Base-by-base conservation (phyloP, 305 asterid genomes). In the Ilex paraguariensis region DNA sequence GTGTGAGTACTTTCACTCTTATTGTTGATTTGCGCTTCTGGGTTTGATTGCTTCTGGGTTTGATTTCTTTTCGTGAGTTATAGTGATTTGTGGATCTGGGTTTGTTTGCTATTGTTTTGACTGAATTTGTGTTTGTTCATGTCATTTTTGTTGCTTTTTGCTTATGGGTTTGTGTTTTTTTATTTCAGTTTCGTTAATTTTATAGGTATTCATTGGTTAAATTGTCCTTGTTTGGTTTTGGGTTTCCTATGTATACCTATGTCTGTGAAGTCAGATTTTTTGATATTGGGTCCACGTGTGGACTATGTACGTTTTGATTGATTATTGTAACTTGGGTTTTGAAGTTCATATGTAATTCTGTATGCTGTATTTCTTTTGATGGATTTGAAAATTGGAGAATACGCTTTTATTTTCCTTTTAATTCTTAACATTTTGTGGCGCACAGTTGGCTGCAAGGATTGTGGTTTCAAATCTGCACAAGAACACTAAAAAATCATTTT, bases 371-470 rank as follows among this genome's bases (percentile, higher is more conserved):
- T 4, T 0, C 9, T 36, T 36, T 36, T 36, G 42, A 36, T 36
- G 9, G 42, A 36, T 36, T 36, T 36, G 42, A 36, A 0, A 36
- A 0, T 36, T 36, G 42, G 42, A 36, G 42, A 36, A 36, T 36
- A 8, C 3, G 42, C 3, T 36, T 8, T 36, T 5, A 36, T 36
- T 36, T 5, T 36, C 6, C 28, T 21, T 36, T 36, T 36, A 8
- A 36, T 36, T 36, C 9, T 6, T 4, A 12, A 50, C 10, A 57
- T 31, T 67, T 52, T 54, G 4, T 60, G 54, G 6, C 63, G 6
- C 63, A 66, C 86, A 93, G 99, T 73, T 93, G 89, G 99, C 99
- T 60, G 99, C 99, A 13, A 83, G 99, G 86, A 90, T 93, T 83
- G 97, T 92, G 6, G 97, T 93, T 69, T 93, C 99, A 10, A 90